Percentiles rank a stretch among this genome's conserved stretches.
These are phyloP conservation scores for Crithidia expoeki DNA, from an alignment of 208 protist genomes.

Conservation along the genomic window DNA sequence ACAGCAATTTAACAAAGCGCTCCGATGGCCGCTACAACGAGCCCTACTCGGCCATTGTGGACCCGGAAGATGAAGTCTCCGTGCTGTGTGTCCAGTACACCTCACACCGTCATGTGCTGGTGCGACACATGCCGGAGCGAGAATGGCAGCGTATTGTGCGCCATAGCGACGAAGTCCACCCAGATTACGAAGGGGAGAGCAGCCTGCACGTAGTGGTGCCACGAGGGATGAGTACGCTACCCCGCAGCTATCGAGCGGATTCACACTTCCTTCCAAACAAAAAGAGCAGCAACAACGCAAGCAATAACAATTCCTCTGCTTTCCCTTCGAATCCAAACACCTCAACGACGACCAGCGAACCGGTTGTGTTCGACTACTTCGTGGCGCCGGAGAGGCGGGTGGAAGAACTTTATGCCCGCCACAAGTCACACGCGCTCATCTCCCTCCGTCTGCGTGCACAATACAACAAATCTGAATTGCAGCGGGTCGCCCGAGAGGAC, in stretches of 20 bases:
- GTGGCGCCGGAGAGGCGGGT: conserved; percentile 29
- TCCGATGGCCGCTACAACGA: conserved; percentile 35
- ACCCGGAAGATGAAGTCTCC: conserved; percentile 17
- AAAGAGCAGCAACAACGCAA: neutral
- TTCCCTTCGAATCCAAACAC: too few relatives aligned
- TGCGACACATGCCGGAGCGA: conserved; percentile 36
- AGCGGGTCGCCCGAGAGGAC: conserved; percentile 27
- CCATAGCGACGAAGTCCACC: conserved; percentile 29
- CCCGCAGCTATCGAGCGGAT: neutral
- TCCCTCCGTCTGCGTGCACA: conserved; percentile 2
- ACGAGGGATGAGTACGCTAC: conserved; percentile 19
- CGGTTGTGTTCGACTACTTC: conserved; percentile 36
- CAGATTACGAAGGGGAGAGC: conserved; percentile 24
- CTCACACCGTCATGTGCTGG: conserved; percentile 24
- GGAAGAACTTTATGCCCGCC: neutral
- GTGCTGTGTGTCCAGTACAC: conserved; percentile 33
- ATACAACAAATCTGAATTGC: conserved; percentile 15
- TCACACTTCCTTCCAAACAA: too few relatives aligned
- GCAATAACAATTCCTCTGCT: neutral
- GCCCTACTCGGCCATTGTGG: conserved; percentile 32
- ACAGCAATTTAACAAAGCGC: conserved; percentile 14
- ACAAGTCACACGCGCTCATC: conserved; percentile 6
- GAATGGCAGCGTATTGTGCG: conserved; percentile 36
- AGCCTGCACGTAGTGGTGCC: conserved; percentile 30
- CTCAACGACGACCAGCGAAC: conserved; percentile 1